Conservation (phyloP, 345 rosid genomes). For the Eutrema heterophyllum region DNA sequence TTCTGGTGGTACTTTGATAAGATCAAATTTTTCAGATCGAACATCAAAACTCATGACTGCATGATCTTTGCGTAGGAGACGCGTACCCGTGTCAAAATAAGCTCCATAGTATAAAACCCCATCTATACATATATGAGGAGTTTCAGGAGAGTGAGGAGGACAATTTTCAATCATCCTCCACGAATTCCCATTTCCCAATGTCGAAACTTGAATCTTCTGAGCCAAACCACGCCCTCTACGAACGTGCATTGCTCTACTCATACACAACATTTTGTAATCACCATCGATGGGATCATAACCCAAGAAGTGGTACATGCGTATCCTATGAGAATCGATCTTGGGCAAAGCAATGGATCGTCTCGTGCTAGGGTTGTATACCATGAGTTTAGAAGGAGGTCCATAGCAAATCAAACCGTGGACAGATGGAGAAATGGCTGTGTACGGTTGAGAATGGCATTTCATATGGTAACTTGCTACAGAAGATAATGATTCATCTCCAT, state of each 20-base stretch:
- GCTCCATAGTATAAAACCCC: slow-evolving; percentile 13
- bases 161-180: neutral
- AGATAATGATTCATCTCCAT: neutral
- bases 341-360: neutral
- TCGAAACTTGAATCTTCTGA: neutral
- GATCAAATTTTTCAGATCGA: neutral
- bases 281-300: slow-evolving; percentile 17
- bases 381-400: neutral
- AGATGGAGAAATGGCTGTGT: neutral
- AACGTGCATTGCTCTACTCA: neutral
- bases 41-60: slow-evolving; percentile 11
- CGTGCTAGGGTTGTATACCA: slow-evolving; percentile 13
- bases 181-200: neutral
- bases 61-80: neutral
- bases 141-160: neutral
- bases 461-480: neutral
- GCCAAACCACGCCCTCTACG: neutral
- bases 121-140: slow-evolving; percentile 7
- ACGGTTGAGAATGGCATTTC: neutral
- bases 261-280: slow-evolving; percentile 11
- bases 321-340: neutral
- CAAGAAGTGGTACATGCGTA: neutral
- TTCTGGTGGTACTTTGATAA: neutral
- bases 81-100: neutral
- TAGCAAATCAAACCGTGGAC: slow-evolving; percentile 15